Evolutionary conservation across 2,329 filamentous ascomycete species (phyloP).

Genomic region (Cercospora sp.): DNA sequence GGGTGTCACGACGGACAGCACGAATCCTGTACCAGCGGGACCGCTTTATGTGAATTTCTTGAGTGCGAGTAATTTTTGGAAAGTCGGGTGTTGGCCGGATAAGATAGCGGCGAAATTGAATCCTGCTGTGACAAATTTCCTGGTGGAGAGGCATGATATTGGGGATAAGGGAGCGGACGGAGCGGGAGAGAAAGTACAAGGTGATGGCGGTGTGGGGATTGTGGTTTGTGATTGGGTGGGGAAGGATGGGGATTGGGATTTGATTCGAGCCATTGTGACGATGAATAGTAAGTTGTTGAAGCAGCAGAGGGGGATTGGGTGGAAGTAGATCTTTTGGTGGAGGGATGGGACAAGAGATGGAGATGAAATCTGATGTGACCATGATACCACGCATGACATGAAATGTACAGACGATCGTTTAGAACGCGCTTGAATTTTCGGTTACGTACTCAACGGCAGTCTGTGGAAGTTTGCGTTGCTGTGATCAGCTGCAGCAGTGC

Average conservation of each 20-base stretch:
- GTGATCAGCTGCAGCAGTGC: too few relatives aligned
- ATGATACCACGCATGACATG: background rate
- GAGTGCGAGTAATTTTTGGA: conserved; percentile 92
- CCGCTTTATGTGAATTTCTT: conserved; percentile 91
- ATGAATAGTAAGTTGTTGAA: conserved; percentile 63
- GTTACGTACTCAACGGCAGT: background rate
- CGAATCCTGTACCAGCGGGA: conserved; percentile 47
- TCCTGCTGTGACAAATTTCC: conserved; percentile 65
- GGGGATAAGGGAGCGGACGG: conserved; percentile 32
- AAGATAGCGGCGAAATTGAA: conserved; percentile 86
- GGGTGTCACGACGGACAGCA: conserved; percentile 43
- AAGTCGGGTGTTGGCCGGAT: conserved; percentile 87
- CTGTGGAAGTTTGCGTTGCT: background rate
- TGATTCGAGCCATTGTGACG: conserved; percentile 81
- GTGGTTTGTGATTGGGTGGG: conserved; percentile 96
- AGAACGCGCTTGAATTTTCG: background rate
- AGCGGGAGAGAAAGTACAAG: conserved; percentile 32
- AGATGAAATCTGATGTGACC: background rate
- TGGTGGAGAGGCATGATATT: conserved; percentile 56
- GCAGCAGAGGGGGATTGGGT: conserved; percentile 28
- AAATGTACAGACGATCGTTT: background rate
- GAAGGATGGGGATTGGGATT: conserved; percentile 81
- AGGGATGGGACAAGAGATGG: background rate
- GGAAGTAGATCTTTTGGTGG: conserved; percentile 16
- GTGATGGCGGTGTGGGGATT: conserved; percentile 72